Conservation (phyloP, 1,139 yeast species). For the Scheffersomyces cryptocercus region DNA sequence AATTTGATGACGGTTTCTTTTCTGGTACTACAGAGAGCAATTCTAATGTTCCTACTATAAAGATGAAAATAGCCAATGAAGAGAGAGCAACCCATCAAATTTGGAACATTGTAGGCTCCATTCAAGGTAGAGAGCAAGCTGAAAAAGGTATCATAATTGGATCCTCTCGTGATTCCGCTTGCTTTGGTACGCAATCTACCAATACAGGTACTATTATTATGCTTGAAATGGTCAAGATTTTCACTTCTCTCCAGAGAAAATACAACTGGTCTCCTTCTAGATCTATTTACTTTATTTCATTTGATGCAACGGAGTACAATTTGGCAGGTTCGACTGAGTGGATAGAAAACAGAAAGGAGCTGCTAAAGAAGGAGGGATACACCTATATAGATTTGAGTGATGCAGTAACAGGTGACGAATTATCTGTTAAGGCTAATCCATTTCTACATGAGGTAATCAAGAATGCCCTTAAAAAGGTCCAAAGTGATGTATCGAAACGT, state of each 20-base stretch:
- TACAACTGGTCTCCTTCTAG: conserved; percentile 85
- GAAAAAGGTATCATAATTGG: conserved; percentile 79
- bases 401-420: conserved; percentile 61
- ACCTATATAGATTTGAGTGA: conserved; percentile 79
- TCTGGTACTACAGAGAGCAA: conserved; percentile 27
- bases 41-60: conserved; percentile 20
- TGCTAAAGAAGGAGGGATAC: conserved; percentile 61
- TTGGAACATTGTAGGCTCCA: conserved; percentile 79
- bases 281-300: conserved; percentile 79
- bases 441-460: conserved; percentile 49
- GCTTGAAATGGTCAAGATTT: conserved; percentile 68
- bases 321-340: conserved; percentile 84
- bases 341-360: conserved; percentile 58
- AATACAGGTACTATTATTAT: conserved; percentile 76
- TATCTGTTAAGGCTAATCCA: conserved; percentile 69
- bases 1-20: conserved; percentile 28
- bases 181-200: conserved; percentile 74
- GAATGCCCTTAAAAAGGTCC: conserved; percentile 41
- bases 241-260: conserved; percentile 65
- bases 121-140: conserved; percentile 78
- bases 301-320: conserved; percentile 84
- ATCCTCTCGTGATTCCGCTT: conserved; percentile 77
- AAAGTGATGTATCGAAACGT: conserved; percentile 6
- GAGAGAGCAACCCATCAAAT: conserved; percentile 64
- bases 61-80: conserved; percentile 45